Evolutionary conservation across 139 green algal species (phyloP), one percentile per base, ranked within the genome.

Genomic region (Chlamydomonas sp.): DNA sequence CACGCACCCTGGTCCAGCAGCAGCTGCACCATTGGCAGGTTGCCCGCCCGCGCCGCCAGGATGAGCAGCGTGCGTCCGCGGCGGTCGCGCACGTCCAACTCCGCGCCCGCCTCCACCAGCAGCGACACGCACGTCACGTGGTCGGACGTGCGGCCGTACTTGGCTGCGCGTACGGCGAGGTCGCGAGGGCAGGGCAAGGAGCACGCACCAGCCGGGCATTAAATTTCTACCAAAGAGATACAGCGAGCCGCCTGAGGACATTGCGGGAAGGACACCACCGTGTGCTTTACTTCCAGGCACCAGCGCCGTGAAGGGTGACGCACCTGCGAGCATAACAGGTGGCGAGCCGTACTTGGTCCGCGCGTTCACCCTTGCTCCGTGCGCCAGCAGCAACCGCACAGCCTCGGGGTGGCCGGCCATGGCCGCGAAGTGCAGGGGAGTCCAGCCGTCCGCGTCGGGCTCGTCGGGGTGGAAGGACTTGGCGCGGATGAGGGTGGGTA

Each of bases 11-110:
- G 64, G 5, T 88, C 84, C 66, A 88, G 66, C 74, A 88, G 63
- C 75, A 88, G 63, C 84, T 88, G 63, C 75, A 88, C 84, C 84
- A 88, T 83, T 6, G 63, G 49, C 57, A 83, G 57, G 84, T 58
- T 77, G 63, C 84, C 84, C 57, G 84, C 84, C 17, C 18, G 5
- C 14, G 84, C 84, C 63, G 84, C 84, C 84, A 88, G 84, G 75
- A 88, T 88, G 1, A 88, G 75, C 84, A 88, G 74, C 60, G 84
- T 88, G 59, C 84, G 84, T 57, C 84, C 84, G 4, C 75, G 74
- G 5, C 6, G 2, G 64, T 88, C 84, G 20, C 74, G 64, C 6
- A 68, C 4, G 63, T 74, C 14, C 75, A 88, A 64, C 4, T 61
- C 75, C 0, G 84, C 84, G 18, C 84, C 84, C 1, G 63, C 75